Evolutionary conservation across 805 yeast genomes (phyloP), one percentile per base, ranked within the genome.

Genomic region (Ogataea nonfermentans): DNA sequence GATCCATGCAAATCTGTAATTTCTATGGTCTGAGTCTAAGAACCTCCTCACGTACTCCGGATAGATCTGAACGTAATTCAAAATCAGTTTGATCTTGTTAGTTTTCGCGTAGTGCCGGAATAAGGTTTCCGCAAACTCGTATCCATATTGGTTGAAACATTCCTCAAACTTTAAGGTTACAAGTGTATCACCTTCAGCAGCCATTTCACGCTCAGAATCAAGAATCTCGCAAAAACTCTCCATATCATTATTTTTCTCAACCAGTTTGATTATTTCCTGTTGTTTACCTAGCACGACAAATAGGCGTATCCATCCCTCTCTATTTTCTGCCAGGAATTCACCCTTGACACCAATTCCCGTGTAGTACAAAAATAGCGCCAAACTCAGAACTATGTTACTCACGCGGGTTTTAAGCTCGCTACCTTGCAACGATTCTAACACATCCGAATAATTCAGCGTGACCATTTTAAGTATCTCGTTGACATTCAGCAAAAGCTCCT

Each of bases 1-100:
- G 14, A 88, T 80, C 96, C 96, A 89, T 2, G 86, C 72, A 35
- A 85, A 72, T 28, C 71, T 63, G 4, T 77, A 70, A 25, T 76
- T 74, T 2, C 62, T 52, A 19, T 65, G 56, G 36, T 65, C 61
- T 22, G 69, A 68, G 2, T 58, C 49, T 43, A 89, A 73, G 53
- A 79, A 89, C 45, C 62, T 59, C 19, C 71, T 64, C 37, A 86
- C 60, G 47, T 63, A 73, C 1, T 60, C 57, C 19, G 71, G 66
- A 51, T 77, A 77, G 20, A 73, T 67, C 7, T 77, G 74, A 55
- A 81, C 82, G 11, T 73, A 77, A 9, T 74, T 63, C 34, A 89
- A 66, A 20, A 88, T 55, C 2, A 72, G 60, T 42, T 74, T 71
- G 22, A 76, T 62, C 45, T 79, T 74, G 24, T 76, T 76, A 6